Percentiles rank a stretch among this genome's conserved stretches.
These are phyloP conservation scores for Lactifluus piperatus DNA, from an alignment of 768 basidiomycete species.

Conservation along the genomic window DNA sequence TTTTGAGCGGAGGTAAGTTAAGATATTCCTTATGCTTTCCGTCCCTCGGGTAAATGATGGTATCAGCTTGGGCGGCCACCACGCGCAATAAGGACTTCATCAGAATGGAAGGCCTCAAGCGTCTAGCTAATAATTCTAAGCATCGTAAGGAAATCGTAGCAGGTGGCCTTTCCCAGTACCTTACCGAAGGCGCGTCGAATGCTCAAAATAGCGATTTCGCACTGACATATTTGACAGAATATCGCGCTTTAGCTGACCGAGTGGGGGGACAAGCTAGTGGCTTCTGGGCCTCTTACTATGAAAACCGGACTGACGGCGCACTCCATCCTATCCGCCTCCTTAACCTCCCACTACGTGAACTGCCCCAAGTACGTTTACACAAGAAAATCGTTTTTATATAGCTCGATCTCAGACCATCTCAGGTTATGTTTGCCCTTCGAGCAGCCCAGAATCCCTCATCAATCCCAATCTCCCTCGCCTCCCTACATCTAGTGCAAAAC, in stretches of 20 bases:
- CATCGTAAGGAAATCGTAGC: slow-evolving; percentile 74
- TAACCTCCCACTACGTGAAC: slow-evolving; percentile 1
- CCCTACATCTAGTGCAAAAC: too few relatives aligned
- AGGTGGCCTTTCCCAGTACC: slow-evolving; percentile 46
- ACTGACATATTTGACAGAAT: not conserved
- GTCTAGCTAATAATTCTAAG: slow-evolving; percentile 36
- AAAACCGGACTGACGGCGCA: not conserved
- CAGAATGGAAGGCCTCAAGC: slow-evolving; percentile 57
- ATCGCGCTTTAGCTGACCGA: too few relatives aligned
- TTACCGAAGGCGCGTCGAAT: slow-evolving; percentile 33
- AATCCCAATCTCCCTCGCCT: too few relatives aligned
- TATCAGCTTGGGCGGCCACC: slow-evolving; percentile 62
- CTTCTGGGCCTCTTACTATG: slow-evolving; percentile 1
- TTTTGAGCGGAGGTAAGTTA: slow-evolving; percentile 4
- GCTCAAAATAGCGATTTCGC: not conserved
- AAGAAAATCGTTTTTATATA: not conserved
- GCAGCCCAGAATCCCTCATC: too few relatives aligned
- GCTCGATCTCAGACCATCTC: too few relatives aligned
- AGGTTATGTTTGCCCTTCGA: too few relatives aligned
- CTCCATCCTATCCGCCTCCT: not conserved
- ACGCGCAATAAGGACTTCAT: slow-evolving; percentile 54
- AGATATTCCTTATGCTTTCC: too few relatives aligned
- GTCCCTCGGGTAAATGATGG: not conserved
- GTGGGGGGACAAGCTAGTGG: slow-evolving; percentile 12
- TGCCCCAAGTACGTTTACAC: slow-evolving; percentile 13